phyloP scores from a whole-genome alignment of 1,284 basidiomycete genomes.

The Stygiomarasmius scandens region DNA sequence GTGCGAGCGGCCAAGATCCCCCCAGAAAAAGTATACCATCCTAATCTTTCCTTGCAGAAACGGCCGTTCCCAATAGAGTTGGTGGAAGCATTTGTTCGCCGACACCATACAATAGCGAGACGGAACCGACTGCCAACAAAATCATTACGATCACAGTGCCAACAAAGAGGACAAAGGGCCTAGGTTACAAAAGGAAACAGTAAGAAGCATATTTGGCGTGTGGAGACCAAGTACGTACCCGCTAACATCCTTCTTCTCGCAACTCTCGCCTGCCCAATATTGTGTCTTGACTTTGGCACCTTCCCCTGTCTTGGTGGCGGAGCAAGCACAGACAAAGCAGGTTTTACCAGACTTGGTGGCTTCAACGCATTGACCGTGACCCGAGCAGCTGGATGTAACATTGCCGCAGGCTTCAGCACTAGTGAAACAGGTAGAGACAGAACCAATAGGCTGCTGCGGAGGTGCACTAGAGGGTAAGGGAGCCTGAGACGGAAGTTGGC shows the following conservation, averaged over 20 bases:
- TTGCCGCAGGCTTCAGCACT: constrained; percentile 59
- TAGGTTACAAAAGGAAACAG: constrained; percentile 26
- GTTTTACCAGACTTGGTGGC: constrained; percentile 63
- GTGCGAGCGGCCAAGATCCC: not conserved
- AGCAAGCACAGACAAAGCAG: constrained; percentile 76
- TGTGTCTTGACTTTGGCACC: constrained; percentile 55
- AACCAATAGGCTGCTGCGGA: constrained; percentile 58
- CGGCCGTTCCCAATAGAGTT: constrained; percentile 64
- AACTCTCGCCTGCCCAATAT: constrained; percentile 72
- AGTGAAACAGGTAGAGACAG: constrained; percentile 66
- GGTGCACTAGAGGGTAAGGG: constrained; percentile 49
- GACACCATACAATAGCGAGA: constrained; percentile 65
- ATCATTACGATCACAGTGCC: constrained; percentile 69
- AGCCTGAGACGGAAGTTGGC: constrained; percentile 51
- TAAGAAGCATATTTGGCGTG: not conserved
- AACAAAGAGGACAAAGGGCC: constrained; percentile 71
- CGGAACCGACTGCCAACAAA: constrained; percentile 65
- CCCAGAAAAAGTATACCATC: not conserved
- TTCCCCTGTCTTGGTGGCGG: constrained; percentile 48
- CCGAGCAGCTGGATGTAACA: constrained; percentile 67
- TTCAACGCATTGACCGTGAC: constrained; percentile 66
- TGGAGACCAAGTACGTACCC: constrained; percentile 48
- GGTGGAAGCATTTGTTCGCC: constrained; percentile 68
- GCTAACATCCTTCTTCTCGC: constrained; percentile 78
- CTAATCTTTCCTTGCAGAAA: constrained; percentile 56